Conservation (phyloP, 2,329 filamentous ascomycete genomes). For the Ophiostoma piceae region DNA sequence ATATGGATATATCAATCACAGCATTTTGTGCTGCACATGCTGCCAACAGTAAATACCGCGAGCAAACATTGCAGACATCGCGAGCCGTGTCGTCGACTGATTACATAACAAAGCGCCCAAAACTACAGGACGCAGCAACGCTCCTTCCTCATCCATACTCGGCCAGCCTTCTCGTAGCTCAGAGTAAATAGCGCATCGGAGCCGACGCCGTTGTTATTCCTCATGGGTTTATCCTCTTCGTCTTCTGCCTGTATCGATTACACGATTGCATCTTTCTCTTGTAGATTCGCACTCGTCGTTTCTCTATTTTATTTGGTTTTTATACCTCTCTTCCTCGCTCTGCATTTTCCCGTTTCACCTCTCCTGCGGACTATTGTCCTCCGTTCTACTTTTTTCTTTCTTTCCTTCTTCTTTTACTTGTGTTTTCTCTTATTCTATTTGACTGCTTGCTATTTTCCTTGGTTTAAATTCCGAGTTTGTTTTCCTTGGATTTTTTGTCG, state of each 20-base stretch:
- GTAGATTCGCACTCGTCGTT: neutral
- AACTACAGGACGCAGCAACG: neutral
- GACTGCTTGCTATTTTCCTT: neutral
- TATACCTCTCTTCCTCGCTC: slow-evolving; percentile 1
- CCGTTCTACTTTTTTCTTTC: neutral
- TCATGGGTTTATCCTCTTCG: neutral
- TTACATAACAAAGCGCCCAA: neutral
- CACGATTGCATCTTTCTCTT: neutral
- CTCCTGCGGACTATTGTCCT: slow-evolving; percentile 6
- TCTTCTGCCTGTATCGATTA: neutral
- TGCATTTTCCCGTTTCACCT: neutral
- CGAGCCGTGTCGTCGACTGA: neutral
- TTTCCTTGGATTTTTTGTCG: neutral
- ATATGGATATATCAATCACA: neutral
- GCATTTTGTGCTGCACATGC: neutral
- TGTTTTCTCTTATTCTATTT: neutral
- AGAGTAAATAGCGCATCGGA: slow-evolving; percentile 2
- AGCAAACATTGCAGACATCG: neutral
- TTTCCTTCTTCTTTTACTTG: neutral
- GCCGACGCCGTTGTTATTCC: neutral
- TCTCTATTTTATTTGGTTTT: neutral
- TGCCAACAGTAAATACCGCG: neutral
- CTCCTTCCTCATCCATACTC: neutral
- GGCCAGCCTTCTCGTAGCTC: neutral
- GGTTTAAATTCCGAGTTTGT: neutral